Percentiles rank a stretch among this genome's conserved stretches.
These are phyloP conservation scores for Amanita thiersii DNA, from an alignment of 768 basidiomycete species.

Conservation along the genomic window DNA sequence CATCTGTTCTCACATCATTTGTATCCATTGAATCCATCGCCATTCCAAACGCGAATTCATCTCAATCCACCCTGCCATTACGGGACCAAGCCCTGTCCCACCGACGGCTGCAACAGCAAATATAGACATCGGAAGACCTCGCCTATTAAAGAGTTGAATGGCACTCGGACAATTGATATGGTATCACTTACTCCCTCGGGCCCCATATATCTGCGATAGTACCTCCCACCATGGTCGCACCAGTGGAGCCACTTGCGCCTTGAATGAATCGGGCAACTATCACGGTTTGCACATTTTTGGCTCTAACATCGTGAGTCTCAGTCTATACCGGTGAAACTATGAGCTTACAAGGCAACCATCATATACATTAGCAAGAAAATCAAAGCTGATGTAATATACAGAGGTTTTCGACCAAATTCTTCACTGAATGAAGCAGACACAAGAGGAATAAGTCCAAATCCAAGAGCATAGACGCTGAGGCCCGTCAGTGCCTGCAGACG, in stretches of 20 bases:
- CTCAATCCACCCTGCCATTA: slow-evolving; percentile 62
- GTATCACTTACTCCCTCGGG: slow-evolving; percentile 43
- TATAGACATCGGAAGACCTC: slow-evolving; percentile 71
- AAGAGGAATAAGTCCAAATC: slow-evolving; percentile 56
- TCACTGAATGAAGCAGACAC: slow-evolving; percentile 65
- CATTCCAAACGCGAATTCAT: slow-evolving; percentile 49
- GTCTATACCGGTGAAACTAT: not conserved
- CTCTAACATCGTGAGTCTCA: slow-evolving; percentile 16
- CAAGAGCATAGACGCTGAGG: slow-evolving; percentile 45
- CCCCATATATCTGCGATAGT: slow-evolving; percentile 66
- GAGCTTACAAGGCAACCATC: slow-evolving; percentile 33
- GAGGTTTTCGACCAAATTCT: slow-evolving; percentile 57
- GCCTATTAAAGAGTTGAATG: slow-evolving; percentile 30
- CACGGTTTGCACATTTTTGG: slow-evolving; percentile 52
- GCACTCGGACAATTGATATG: not conserved
- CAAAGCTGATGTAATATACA: slow-evolving; percentile 44
- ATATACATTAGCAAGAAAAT: slow-evolving; percentile 47
- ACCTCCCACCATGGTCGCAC: slow-evolving; percentile 69
- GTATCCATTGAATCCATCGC: slow-evolving; percentile 85
- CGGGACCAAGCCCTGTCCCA: slow-evolving; percentile 56
- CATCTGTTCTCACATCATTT: slow-evolving; percentile 50
- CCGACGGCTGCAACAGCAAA: slow-evolving; percentile 57
- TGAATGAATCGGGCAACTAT: slow-evolving; percentile 56
- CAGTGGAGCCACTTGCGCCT: slow-evolving; percentile 62
- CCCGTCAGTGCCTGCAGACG: slow-evolving; percentile 38